Conservation (phyloP, 352 stramenopile genomes). For the Phytophthora capsici region DNA sequence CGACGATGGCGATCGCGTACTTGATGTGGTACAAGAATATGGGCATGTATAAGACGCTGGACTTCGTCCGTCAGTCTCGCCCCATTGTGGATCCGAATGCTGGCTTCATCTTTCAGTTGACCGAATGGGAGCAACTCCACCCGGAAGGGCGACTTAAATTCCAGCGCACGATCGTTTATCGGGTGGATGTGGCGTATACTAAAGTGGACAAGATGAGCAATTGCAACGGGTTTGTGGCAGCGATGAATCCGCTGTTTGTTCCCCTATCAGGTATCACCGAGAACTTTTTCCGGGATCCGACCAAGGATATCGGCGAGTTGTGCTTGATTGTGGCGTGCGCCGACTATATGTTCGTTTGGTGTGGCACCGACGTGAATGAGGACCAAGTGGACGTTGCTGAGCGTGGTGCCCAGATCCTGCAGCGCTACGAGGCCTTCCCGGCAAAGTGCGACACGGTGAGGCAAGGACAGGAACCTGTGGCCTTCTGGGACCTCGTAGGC, state of each 20-base stretch:
- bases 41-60: constrained; percentile 80
- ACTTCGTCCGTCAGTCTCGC: constrained; percentile 76
- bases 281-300: constrained; percentile 61
- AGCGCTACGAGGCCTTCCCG: constrained; percentile 79
- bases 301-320: constrained; percentile 56
- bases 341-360: constrained; percentile 88
- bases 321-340: constrained; percentile 77
- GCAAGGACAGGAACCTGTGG: constrained; percentile 70
- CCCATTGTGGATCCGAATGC: constrained; percentile 87
- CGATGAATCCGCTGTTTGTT: constrained; percentile 63
- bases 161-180: constrained; percentile 67
- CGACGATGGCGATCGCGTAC: constrained; percentile 89
- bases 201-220: constrained; percentile 46
- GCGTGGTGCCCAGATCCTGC: constrained; percentile 66
- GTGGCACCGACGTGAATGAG: constrained; percentile 59
- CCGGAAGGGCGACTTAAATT: constrained; percentile 55
- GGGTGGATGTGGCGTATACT: constrained; percentile 60
- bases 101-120: constrained; percentile 90
- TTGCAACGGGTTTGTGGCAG: constrained; percentile 22
- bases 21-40: constrained; percentile 91
- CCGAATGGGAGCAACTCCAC: constrained; percentile 85
- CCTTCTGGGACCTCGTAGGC: constrained; percentile 76
- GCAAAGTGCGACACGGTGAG: constrained; percentile 73
- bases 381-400: constrained; percentile 66
- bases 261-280: constrained; percentile 58